Base-by-base conservation (phyloP, 768 basidiomycete species). In the Mycena galopus region DNA sequence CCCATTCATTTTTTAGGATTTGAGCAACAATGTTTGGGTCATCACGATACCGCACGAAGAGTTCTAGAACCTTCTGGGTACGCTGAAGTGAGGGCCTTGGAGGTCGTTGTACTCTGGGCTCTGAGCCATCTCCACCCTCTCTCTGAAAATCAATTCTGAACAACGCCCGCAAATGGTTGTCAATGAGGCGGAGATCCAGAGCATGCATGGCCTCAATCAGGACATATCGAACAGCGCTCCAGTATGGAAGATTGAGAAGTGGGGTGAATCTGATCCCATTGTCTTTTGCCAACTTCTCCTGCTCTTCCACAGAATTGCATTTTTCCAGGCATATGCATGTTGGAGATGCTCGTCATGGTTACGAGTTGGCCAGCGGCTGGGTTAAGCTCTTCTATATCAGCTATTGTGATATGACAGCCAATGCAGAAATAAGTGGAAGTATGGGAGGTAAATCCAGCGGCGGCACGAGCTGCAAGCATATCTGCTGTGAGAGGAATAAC, bases 201-300 rank as follows among this genome's bases (percentile, higher is more conserved):
- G 78, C 80, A 70, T 87, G 86, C 85, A 86, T 86, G 2, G 82
- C 65, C 59, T 87, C 84, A 21, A 86, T 72, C 1, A 84, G 73
- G 9, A 80, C 59, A 53, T 74, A 81, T 5, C 66, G 61, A 2
- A 77, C 75, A 0, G 81, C 80, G 67, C 86, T 79, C 80, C 84
- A 86, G 67, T 87, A 87, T 0, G 81, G 80, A 4, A 87, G 79
- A 0, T 79, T 63, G 11, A 82, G 71, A 5, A 87, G 69, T 25
- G 73, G 73, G 1, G 81, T 79, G 76, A 77, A 83, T 10, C 82
- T 74, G 19, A 81, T 59, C 2, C 81, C 81, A 58, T 75, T 65
- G 1, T 55, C 57, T 17, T 77, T 63, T 21, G 76, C 79, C 12
- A 80, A 39, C 11, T 60, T 56, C 6, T 78, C 64, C 27, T 75